Evolutionary conservation across 2,329 filamentous ascomycete genomes (phyloP).

Genomic region (Ophiobolus disseminans): DNA sequence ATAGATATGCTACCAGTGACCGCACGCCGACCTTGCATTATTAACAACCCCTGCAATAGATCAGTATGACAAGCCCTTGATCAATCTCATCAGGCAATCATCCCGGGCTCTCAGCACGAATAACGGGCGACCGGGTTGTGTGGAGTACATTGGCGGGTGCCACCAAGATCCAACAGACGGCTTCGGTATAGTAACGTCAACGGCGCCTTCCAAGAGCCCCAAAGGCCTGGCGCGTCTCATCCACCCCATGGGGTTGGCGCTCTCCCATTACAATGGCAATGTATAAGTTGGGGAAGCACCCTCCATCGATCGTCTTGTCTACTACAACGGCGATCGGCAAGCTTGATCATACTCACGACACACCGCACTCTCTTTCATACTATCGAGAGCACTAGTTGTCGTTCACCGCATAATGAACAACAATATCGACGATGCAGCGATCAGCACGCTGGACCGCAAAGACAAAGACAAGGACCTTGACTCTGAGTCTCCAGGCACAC

Average conservation of each 20-base stretch:
- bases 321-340: slow-evolving; percentile 8
- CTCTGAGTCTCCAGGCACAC: slow-evolving; percentile 15
- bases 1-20: no score
- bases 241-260: slow-evolving; percentile 18
- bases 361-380: not conserved
- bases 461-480: slow-evolving; percentile 12
- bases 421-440: not conserved
- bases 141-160: not conserved
- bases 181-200: slow-evolving; percentile 14
- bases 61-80: not conserved
- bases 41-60: not conserved
- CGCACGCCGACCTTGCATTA: no score
- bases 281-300: slow-evolving; percentile 16
- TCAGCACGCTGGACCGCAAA: slow-evolving; percentile 4
- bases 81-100: not conserved
- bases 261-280: slow-evolving; percentile 6
- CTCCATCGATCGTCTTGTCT: slow-evolving; percentile 8
- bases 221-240: slow-evolving; percentile 18
- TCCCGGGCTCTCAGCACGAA: not conserved
- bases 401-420: not conserved
- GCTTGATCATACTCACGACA: not conserved
- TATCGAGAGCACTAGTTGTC: not conserved
- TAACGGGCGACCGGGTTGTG: slow-evolving; percentile 6
- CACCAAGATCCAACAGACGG: not conserved
- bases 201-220: slow-evolving; percentile 13